phyloP scores from a whole-genome alignment of 2,329 filamentous ascomycete species.

The Colletotrichum liriopes region DNA sequence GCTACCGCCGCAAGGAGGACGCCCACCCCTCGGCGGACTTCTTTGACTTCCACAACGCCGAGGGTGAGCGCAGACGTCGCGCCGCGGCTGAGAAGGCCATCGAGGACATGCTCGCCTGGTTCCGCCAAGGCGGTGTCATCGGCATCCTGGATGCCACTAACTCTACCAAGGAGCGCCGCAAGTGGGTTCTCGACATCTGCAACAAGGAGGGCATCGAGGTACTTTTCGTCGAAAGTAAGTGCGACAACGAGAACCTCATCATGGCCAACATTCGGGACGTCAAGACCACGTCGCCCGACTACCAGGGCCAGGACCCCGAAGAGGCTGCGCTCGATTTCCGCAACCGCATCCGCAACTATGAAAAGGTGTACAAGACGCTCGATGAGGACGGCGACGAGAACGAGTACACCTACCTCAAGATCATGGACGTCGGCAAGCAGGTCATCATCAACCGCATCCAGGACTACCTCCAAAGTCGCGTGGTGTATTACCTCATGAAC shows the following conservation, averaged over 20 bases:
- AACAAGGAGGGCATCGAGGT: constrained; percentile 85
- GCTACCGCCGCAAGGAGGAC: constrained; percentile 90
- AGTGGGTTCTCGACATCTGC: constrained; percentile 91
- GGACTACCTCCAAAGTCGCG: constrained; percentile 95
- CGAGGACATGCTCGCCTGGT: constrained; percentile 95
- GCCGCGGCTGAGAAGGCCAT: constrained; percentile 94
- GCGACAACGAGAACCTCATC: constrained; percentile 94
- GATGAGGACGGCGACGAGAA: constrained; percentile 85
- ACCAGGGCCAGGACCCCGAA: constrained; percentile 94
- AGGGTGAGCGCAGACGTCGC: constrained; percentile 90
- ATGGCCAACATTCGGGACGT: constrained; percentile 99
- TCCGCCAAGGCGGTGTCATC: constrained; percentile 83
- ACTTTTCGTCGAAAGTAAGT: constrained; percentile 96
- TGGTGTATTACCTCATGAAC: constrained; percentile 99
- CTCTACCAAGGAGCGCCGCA: constrained; percentile 88
- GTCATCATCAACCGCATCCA: constrained; percentile 98
- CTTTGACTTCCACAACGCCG: constrained; percentile 91
- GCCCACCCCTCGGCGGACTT: constrained; percentile 94
- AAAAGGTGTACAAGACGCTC: constrained; percentile 95
- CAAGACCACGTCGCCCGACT: constrained; percentile 97
- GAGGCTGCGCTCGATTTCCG: constrained; percentile 92
- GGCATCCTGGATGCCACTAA: constrained; percentile 98
- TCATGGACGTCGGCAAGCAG: constrained; percentile 95
- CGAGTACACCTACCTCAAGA: constrained; percentile 94
- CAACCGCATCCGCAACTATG: constrained; percentile 95